A percentile compares a stretch with the other conserved stretches of the same genome.
Conservation (phyloP, 306 rosid species). For the Vigna reflexopilosa region DNA sequence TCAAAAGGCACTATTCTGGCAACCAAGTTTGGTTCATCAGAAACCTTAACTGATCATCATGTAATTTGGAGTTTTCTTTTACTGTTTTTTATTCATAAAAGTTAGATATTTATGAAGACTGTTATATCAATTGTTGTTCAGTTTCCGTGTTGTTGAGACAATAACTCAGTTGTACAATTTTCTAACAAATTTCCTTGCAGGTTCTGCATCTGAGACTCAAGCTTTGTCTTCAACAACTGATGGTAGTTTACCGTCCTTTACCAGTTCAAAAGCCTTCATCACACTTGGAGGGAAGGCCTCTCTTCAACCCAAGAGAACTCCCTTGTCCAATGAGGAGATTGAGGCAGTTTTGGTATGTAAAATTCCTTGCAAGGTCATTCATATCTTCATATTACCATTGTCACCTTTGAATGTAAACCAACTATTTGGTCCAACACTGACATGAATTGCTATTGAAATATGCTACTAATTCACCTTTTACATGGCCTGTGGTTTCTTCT, state of each 20-base stretch:
- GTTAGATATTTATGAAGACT: constrained; percentile 1
- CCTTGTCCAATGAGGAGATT: constrained; percentile 81
- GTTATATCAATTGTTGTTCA: not conserved
- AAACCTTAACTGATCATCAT: not conserved
- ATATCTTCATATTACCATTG: constrained; percentile 5
- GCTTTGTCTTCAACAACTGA: constrained; percentile 48
- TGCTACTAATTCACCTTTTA: constrained; percentile 12
- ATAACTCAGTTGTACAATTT: not conserved
- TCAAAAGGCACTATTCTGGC: not conserved
- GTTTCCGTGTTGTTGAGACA: not conserved
- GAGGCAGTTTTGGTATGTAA: constrained; percentile 88
- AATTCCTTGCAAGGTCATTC: constrained; percentile 33
- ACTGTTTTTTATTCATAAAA: not conserved
- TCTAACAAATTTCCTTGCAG: constrained; percentile 50
- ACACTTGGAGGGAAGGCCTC: constrained; percentile 90
- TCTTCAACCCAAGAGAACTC: constrained; percentile 92
- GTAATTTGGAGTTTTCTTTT: not conserved
- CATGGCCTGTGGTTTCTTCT: not conserved
- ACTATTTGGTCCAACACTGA: not conserved
- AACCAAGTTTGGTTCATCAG: not conserved
- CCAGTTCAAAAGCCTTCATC: constrained; percentile 56
- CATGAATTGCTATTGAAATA: not conserved
- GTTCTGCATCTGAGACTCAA: constrained; percentile 59
- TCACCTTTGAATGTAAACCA: not conserved
- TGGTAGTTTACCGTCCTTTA: constrained; percentile 56